Base-by-base conservation (phyloP, 2,329 filamentous ascomycete genomes). In the Exophiala sp. region DNA sequence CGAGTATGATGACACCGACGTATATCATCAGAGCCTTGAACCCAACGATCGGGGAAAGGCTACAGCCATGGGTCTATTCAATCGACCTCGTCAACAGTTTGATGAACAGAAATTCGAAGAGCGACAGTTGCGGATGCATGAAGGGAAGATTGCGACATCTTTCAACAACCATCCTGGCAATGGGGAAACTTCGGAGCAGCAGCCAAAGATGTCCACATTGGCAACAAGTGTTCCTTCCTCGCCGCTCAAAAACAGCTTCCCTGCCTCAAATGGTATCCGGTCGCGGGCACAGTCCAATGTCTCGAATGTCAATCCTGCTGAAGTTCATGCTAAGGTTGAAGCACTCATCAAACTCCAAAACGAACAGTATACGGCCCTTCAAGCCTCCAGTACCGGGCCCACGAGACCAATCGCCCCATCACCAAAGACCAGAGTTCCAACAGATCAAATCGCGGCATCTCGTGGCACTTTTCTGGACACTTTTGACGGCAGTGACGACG, bases 81-180 rank as follows among this genome's bases (percentile, higher is more conserved):
- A 85, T 57, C 88, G 88, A 63, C 86, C 89, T 1, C 70, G 73
- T 1, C 79, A 84, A 43, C 79, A 82, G 6, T 95, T 93, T 59
- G 88, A 95, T 61, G 90, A 96, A 62, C 81, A 84, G 16, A 86
- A 88, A 62, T 96, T 88, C 62, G 79, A 86, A 3, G 85, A 94
- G 63, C 81, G 88, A 38, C 86, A 95, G 62, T 72, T 86, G 41
- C 86, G 89, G 64, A 79, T 95, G 65, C 86, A 91, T 56, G 80
- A 86, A 61, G 86, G 83, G 22, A 79, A 84, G 21, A 83, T 85
- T 48, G 80, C 80, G 0, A 79, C 83, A 27, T 66, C 71, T 2
- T 40, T 42, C 2, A 27, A 39, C 16, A 34, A 38, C 6, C 14
- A 37, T 37, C 40, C 27, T 10, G 44, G 45, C 1, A 34, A 56